A percentile compares a stretch with the other conserved stretches of the same genome.
These are phyloP conservation scores for Chrysanthemum makinoi DNA, from an alignment of 129 eudicot genomes.

Conservation along the genomic window DNA sequence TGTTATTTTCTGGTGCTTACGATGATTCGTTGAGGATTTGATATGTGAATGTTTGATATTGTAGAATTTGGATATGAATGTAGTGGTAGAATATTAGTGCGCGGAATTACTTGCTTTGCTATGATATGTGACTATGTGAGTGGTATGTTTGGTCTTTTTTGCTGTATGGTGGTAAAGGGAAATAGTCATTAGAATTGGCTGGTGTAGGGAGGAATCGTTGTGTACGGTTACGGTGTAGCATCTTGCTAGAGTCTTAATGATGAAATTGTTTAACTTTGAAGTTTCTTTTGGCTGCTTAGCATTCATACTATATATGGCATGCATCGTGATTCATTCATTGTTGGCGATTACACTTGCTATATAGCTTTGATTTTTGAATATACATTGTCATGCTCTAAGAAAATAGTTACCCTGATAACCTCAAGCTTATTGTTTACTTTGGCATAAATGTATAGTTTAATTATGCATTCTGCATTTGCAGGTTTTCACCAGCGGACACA, in stretches of 20 bases:
- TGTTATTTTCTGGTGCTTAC: too few relatives aligned
- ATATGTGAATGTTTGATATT: background rate
- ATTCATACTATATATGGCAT: too few relatives aligned
- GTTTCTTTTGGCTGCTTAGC: background rate
- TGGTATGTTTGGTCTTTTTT: background rate
- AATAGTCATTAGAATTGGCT: too few relatives aligned
- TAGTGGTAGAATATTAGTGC: background rate
- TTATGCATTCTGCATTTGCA: conserved; percentile 24
- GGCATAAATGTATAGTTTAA: background rate
- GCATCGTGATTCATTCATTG: background rate
- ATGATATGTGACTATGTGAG: background rate
- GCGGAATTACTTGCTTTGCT: background rate
- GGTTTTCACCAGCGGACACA: conserved; percentile 88
- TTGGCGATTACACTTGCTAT: background rate
- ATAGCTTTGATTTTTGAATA: background rate
- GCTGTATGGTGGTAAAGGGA: background rate
- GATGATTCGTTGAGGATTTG: background rate
- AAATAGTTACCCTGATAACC: background rate
- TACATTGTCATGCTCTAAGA: background rate
- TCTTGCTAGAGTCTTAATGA: too few relatives aligned
- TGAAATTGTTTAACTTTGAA: background rate
- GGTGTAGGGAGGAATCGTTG: too few relatives aligned
- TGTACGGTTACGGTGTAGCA: too few relatives aligned
- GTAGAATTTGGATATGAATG: background rate
- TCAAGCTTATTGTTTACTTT: background rate